phyloP scores from a whole-genome alignment of 768 basidiomycete genomes.

The Rhizopogon vulgaris region DNA sequence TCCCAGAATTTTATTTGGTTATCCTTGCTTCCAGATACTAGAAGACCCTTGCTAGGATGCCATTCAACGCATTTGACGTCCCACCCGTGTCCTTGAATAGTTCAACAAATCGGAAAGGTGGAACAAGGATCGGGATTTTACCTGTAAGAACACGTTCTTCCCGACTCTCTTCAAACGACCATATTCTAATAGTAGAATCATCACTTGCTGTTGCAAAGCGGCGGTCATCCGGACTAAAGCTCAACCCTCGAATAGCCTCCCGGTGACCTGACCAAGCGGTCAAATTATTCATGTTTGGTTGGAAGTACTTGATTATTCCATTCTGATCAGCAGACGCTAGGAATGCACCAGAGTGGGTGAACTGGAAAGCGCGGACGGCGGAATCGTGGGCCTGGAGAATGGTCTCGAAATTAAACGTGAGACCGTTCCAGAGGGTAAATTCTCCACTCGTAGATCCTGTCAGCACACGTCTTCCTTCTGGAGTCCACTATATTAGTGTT shows the following conservation, averaged over 20 bases:
- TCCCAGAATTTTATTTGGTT: constrained; percentile 99
- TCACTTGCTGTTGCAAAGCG: constrained; percentile 94
- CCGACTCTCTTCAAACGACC: constrained; percentile 88
- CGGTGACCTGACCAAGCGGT: constrained; percentile 90
- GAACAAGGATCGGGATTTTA: constrained; percentile 13
- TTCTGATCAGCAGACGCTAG: constrained; percentile 89
- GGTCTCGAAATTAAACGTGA: constrained; percentile 99
- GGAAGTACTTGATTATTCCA: constrained; percentile 97
- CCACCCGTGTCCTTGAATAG: constrained; percentile 87
- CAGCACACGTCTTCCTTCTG: constrained; percentile 86
- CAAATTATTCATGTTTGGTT: constrained; percentile 98
- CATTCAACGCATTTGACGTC: constrained; percentile 98
- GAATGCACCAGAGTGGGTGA: constrained; percentile 91
- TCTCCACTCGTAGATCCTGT: constrained; percentile 97
- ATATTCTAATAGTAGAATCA: constrained; percentile 90
- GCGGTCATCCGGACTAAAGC: constrained; percentile 87
- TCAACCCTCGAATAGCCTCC: constrained; percentile 90
- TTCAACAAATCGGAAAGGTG: constrained; percentile 8
- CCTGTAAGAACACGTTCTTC: constrained; percentile 88
- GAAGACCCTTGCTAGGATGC: constrained; percentile 95
- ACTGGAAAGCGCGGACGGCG: constrained; percentile 83
- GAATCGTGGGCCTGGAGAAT: constrained; percentile 99
- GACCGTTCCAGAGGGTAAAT: constrained; percentile 98
- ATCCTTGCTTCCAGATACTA: constrained; percentile 95
- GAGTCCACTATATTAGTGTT: constrained; percentile 73